Evolutionary conservation across 2,329 filamentous ascomycete genomes (phyloP).

Genomic region (Ophiocordyceps camponoti-floridani): DNA sequence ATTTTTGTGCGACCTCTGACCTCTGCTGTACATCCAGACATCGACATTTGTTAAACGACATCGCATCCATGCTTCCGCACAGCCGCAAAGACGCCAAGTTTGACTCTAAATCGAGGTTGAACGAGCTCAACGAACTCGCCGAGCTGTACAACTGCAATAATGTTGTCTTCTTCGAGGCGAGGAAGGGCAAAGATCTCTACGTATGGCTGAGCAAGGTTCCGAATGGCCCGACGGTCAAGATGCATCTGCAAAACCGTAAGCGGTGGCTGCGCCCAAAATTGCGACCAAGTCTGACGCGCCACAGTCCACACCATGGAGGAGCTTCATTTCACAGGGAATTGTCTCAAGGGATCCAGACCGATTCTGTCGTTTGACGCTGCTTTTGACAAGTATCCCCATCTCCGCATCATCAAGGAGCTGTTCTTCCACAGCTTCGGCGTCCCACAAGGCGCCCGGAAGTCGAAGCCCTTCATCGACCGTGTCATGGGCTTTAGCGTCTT

Average conservation of each 20-base stretch:
- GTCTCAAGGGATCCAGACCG: constrained; percentile 79
- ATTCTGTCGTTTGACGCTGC: constrained; percentile 79
- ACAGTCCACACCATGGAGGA: constrained; percentile 94
- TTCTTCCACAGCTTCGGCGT: constrained; percentile 85
- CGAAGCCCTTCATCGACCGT: constrained; percentile 92
- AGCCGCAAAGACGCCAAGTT: constrained; percentile 90
- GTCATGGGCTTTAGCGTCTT: constrained; percentile 84
- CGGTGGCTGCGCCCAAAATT: not conserved
- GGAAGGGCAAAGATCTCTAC: constrained; percentile 89
- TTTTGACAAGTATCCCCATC: constrained; percentile 68
- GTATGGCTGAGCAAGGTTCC: constrained; percentile 85
- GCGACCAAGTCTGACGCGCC: not conserved
- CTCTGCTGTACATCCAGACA: constrained; percentile 36
- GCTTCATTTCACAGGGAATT: constrained; percentile 92
- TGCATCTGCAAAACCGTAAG: constrained; percentile 63
- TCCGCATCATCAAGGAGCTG: constrained; percentile 73
- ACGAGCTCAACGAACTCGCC: constrained; percentile 58
- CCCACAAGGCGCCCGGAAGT: constrained; percentile 69
- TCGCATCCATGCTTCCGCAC: constrained; percentile 78
- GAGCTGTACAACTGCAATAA: constrained; percentile 88
- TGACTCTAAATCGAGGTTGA: constrained; percentile 81
- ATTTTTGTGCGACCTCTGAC: constrained; percentile 1
- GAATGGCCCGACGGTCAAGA: constrained; percentile 41
- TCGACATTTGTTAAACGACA: constrained; percentile 79
- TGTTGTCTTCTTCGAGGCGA: constrained; percentile 84